Base-by-base conservation (phyloP, 2,329 filamentous ascomycete species). In the Hypoxylon sp. region DNA sequence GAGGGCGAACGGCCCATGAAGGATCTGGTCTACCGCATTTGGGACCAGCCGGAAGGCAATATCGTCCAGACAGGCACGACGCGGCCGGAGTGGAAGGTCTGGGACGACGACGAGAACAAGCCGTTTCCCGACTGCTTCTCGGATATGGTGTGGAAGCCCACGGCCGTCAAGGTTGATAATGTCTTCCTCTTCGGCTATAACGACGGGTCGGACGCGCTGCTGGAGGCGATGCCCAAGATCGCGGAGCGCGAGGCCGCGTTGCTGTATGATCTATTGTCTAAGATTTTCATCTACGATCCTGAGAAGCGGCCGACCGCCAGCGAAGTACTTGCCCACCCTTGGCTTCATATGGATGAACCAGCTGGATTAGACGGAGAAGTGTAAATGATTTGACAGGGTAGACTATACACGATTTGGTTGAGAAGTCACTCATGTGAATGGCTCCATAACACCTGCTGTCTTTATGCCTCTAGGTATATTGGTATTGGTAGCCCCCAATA, bases 261-360 rank as follows among this genome's bases (percentile, higher is more conserved):
- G 47, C 68, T 72, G 8, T 51, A 59, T 22, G 69, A 72, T 30
- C 64, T 72, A 7, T 50, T 72, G 37, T 69, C 64, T 15, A 72
- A 65, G 49, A 70, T 72, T 26, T 69, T 72, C 44, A 63, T 66
- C 34, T 72, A 72, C 54, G 62, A 72, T 47, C 59, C 71, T 22
- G 2, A 44, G 39, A 66, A 62, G 52, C 66, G 71, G 15, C 37
- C 54, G 19, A 71, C 49, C 13, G 66, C 61, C 20, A 53, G 64
- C 20, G 66, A 71, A 46, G 34, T 73, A 28, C 61, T 70, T 17
- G 49, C 46, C 11, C 71, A 73, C 57, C 67, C 70, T 66, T 73
- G 70, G 71, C 72, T 73, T 61, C 53, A 70, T 48, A 41, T 41
- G 37, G 17, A 41, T 34, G 30, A 11, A 11, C 30, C 30, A 34